phyloP scores from a whole-genome alignment of 768 basidiomycete genomes.

The Leccinellum luteum region DNA sequence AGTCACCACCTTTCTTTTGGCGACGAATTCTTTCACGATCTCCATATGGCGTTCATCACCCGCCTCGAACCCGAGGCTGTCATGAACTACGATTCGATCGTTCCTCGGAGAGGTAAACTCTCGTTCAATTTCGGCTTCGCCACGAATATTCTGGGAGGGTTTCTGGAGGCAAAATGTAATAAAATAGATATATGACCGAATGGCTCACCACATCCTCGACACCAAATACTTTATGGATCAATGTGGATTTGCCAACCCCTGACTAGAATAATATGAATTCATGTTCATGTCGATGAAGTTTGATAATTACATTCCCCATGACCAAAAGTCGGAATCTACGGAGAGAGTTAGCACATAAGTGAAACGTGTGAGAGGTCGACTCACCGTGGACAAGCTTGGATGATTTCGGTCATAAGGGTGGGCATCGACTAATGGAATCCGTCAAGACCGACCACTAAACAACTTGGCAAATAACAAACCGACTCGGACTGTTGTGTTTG shows the following conservation, averaged over 20 bases:
- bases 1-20: slow-evolving; percentile 1
- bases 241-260: slow-evolving; percentile 14
- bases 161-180: background rate
- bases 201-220: too few species aligned
- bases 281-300: background rate
- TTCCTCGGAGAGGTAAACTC: background rate
- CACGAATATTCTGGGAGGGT: background rate
- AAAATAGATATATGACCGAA: background rate
- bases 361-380: background rate
- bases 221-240: too few species aligned
- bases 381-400: slow-evolving; percentile 1
- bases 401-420: too few species aligned
- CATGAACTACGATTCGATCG: background rate
- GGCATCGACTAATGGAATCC: background rate
- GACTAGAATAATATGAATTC: background rate
- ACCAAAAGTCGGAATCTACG: slow-evolving; percentile 15
- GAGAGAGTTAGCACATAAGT: background rate
- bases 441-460: background rate
- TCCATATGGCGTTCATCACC: background rate
- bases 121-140: background rate
- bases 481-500: too few species aligned
- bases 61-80: background rate
- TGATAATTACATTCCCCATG: slow-evolving; percentile 12
- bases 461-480: background rate
- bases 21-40: background rate